Conservation (phyloP, 169 alveolate species). For the Plasmodium cynomolgi region DNA sequence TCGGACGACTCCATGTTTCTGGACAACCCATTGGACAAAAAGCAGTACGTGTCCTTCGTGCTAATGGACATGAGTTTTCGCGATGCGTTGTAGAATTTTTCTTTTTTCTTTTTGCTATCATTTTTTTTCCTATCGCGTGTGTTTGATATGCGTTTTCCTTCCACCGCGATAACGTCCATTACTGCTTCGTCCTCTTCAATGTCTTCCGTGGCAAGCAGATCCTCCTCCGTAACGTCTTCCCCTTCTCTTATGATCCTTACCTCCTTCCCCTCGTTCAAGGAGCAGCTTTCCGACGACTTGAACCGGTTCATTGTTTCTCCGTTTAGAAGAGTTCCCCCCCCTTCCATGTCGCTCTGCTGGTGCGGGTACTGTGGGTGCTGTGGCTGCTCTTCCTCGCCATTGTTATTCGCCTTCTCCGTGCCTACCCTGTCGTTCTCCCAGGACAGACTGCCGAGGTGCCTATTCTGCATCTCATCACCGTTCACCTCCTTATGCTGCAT, state of each 20-base stretch:
- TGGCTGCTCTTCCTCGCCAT: background rate
- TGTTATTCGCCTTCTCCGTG: background rate
- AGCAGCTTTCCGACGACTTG: constrained; percentile 17
- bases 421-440: background rate
- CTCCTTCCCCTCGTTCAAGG: constrained; percentile 11
- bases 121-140: constrained; percentile 18
- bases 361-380: background rate
- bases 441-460: constrained; percentile 1
- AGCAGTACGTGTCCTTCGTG: constrained; percentile 57
- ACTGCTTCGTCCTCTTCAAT: background rate
- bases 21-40: constrained; percentile 23
- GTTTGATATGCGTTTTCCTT: background rate
- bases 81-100: constrained; percentile 27
- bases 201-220: background rate
- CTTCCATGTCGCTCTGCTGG: background rate
- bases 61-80: constrained; percentile 69
- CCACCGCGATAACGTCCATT: background rate
- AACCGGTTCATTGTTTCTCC: constrained; percentile 9
- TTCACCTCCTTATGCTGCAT: background rate
- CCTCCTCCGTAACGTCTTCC: constrained; percentile 11
- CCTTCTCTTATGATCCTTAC: constrained; percentile 2
- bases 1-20: constrained; percentile 21
- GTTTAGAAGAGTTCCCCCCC: background rate
- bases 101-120: constrained; percentile 22
- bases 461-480: background rate